Percentiles rank a stretch among this genome's conserved stretches.
Conservation (phyloP, 768 basidiomycete genomes). For the Agaricus subrufescens region DNA sequence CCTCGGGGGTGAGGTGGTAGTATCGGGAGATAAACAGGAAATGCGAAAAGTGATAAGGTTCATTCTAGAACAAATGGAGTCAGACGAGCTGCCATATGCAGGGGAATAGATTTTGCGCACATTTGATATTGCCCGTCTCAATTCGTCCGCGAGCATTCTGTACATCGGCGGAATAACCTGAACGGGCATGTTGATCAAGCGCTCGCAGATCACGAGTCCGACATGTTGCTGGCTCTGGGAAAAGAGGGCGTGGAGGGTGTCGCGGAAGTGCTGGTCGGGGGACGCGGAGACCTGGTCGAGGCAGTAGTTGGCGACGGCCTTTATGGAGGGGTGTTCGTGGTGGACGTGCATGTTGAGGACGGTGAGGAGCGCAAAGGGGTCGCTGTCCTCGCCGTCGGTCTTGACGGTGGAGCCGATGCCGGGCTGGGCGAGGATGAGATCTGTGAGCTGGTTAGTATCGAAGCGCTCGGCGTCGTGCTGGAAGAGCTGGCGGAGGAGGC, state of each 20-base stretch:
- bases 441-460: constrained; percentile 68
- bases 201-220: constrained; percentile 82
- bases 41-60: constrained; percentile 70
- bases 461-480: constrained; percentile 70
- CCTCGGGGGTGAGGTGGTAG: constrained; percentile 68
- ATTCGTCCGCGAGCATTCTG: constrained; percentile 78
- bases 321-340: constrained; percentile 63
- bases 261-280: constrained; percentile 43
- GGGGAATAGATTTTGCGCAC: constrained; percentile 31
- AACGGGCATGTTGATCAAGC: constrained; percentile 93
- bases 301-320: constrained; percentile 66
- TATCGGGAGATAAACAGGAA: constrained; percentile 73
- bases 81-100: background rate
- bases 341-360: constrained; percentile 75
- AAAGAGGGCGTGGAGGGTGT: constrained; percentile 50
- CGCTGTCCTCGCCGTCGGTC: constrained; percentile 84
- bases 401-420: constrained; percentile 87
- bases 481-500: constrained; percentile 66
- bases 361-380: constrained; percentile 86
- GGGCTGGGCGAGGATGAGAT: constrained; percentile 72
- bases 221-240: constrained; percentile 51
- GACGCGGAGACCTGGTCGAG: constrained; percentile 52
- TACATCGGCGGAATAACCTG: constrained; percentile 93
- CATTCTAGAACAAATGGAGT: constrained; percentile 28
- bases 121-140: constrained; percentile 65